phyloP scores from a whole-genome alignment of 2,329 filamentous ascomycete genomes.

The Nakataea oryzae region DNA sequence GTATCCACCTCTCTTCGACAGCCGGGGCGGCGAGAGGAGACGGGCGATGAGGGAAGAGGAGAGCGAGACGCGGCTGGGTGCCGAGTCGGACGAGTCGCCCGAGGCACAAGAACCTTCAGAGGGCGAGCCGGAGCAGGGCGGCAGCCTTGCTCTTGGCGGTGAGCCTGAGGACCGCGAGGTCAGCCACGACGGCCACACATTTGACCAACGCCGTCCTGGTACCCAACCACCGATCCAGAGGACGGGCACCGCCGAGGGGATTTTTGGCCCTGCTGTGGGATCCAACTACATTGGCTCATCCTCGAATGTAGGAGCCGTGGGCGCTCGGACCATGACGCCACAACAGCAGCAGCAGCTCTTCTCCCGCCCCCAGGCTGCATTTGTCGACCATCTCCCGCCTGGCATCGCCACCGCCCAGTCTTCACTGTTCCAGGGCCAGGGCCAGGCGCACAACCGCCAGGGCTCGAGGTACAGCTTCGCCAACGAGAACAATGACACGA shows the following conservation, averaged over 20 bases:
- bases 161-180: constrained; percentile 76
- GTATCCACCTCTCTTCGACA: constrained; percentile 73
- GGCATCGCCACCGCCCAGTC: constrained; percentile 41
- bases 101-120: constrained; percentile 45
- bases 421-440: constrained; percentile 43
- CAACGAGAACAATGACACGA: constrained; percentile 53
- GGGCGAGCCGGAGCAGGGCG: constrained; percentile 68
- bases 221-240: constrained; percentile 73
- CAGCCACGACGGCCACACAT: constrained; percentile 35
- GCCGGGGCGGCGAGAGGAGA: constrained; percentile 71
- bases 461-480: constrained; percentile 82
- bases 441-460: constrained; percentile 63
- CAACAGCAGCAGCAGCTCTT: constrained; percentile 59
- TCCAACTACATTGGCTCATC: constrained; percentile 37
- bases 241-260: constrained; percentile 32
- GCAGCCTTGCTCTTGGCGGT: constrained; percentile 79
- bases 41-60: constrained; percentile 68
- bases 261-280: constrained; percentile 42
- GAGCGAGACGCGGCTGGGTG: constrained; percentile 31
- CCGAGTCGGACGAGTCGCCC: constrained; percentile 35
- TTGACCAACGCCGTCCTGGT: constrained; percentile 51
- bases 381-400: constrained; percentile 31
- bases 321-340: constrained; percentile 65
- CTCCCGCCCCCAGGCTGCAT: constrained; percentile 43
- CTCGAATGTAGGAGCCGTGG: constrained; percentile 47